Percentiles rank a stretch among this genome's conserved stretches.
Evolutionary conservation across 2,329 filamentous ascomycete species (phyloP).

Genomic region (Ophiostoma himal-ulmi): DNA sequence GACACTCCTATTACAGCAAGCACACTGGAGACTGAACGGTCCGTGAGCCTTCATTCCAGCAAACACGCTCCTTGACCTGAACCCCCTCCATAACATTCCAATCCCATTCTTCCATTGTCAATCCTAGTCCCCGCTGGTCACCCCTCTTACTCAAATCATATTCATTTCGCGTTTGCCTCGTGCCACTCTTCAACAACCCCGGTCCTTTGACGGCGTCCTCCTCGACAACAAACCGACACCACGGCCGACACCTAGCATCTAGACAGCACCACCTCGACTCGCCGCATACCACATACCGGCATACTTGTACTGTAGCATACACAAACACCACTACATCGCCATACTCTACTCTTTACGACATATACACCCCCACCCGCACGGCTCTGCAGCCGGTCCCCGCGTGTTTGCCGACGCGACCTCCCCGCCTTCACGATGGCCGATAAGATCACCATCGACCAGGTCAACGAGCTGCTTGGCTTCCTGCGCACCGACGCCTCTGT

Average conservation of each 20-base stretch:
- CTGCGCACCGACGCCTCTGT: slow-evolving; percentile 51
- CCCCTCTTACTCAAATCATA: not conserved
- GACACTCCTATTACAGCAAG: not conserved
- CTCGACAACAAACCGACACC: not conserved
- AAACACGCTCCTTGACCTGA: not conserved
- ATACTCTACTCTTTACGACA: not conserved
- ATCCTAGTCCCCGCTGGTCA: not conserved
- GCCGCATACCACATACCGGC: too few species aligned
- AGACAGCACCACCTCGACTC: not conserved
- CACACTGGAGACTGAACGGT: not conserved
- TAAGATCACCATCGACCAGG: slow-evolving; percentile 36
- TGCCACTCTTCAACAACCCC: not conserved
- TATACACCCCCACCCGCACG: not conserved
- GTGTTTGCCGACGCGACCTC: not conserved
- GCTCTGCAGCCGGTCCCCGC: not conserved
- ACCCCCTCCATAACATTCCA: not conserved
- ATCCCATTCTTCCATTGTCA: not conserved
- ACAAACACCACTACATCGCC: not conserved
- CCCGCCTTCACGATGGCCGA: slow-evolving; percentile 32
- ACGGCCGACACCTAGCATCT: not conserved
- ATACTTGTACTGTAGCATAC: not conserved
- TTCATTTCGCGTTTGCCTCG: slow-evolving; percentile 10
- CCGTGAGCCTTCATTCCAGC: not conserved
- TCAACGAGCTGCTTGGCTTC: slow-evolving; percentile 37
- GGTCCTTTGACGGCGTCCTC: not conserved